Evolutionary conservation across 192 early-diverging fungal genomes (phyloP), one percentile per base, ranked within the genome.

Genomic region (Gaertneriomyces sp.): DNA sequence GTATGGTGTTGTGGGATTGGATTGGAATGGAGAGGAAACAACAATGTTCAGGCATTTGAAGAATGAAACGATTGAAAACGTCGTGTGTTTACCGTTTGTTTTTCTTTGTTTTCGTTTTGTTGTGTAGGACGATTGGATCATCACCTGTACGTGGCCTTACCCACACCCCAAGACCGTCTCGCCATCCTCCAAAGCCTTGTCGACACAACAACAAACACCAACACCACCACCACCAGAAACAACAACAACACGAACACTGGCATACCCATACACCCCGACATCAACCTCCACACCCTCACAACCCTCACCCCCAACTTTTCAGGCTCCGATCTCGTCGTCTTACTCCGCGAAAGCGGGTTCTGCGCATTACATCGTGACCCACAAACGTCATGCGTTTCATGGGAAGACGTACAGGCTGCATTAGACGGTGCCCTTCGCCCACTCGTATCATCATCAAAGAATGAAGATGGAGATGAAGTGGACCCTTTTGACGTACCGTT

Each of bases 41-140:
- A n/a, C n/a, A n/a, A n/a, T n/a, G n/a, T n/a, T n/a, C n/a, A n/a
- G n/a, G n/a, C n/a, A n/a, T n/a, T n/a, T n/a, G n/a, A n/a, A n/a
- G n/a, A n/a, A n/a, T n/a, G n/a, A n/a, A n/a, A n/a, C n/a, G n/a
- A n/a, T n/a, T n/a, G n/a, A n/a, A n/a, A n/a, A n/a, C n/a, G n/a
- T n/a, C n/a, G n/a, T n/a, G n/a, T n/a, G n/a, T n/a, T 6, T 56
- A 7, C 5, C n/a, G 19, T 7, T 6, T 56, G 50, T 62, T 7
- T 7, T 11, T 7, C 50, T n/a, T 17, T 25, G 7, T 16, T 41
- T n/a, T n/a, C n/a, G n/a, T n/a, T n/a, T n/a, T 47, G 17, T 44
- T 6, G 6, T 10, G 55, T 57, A 74, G 78, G 80, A 0, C 79
- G 96, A 39, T 78, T 98, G 60, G 94, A 97, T 71, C 86, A 90